Percentiles rank a stretch among this genome's conserved stretches.
Conservation (phyloP, 2,329 filamentous ascomycete species). For the Monilinia vaccinii-corymbosi region DNA sequence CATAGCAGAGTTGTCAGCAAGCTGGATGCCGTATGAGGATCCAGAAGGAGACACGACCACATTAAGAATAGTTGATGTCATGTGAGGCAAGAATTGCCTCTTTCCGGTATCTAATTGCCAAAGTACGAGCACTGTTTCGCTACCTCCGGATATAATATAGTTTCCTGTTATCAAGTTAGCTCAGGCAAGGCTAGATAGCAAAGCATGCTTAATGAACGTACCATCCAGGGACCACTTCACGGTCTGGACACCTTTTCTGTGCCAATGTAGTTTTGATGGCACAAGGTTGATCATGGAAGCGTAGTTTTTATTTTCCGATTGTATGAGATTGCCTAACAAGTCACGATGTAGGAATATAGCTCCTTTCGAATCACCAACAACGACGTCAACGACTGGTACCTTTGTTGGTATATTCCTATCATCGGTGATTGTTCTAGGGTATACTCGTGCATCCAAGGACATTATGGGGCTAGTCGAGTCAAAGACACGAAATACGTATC, state of each 20-base stretch:
- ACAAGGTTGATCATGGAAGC: constrained; percentile 30
- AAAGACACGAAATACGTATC: constrained; percentile 49
- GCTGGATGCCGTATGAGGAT: constrained; percentile 71
- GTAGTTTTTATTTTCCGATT: constrained; percentile 32
- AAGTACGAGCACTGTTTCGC: constrained; percentile 78
- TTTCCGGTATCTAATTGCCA: constrained; percentile 89
- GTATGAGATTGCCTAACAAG: constrained; percentile 45
- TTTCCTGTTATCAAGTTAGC: constrained; percentile 52
- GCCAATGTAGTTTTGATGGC: constrained; percentile 76
- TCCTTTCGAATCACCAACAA: constrained; percentile 68
- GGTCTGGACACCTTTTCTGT: constrained; percentile 71
- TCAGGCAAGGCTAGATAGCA: background rate
- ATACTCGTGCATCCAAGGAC: constrained; percentile 53
- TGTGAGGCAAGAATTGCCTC: constrained; percentile 78
- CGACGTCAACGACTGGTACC: constrained; percentile 54
- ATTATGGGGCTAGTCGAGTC: constrained; percentile 55
- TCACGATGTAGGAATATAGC: constrained; percentile 77
- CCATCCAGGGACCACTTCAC: constrained; percentile 92
- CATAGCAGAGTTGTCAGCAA: constrained; percentile 90
- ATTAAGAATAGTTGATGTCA: constrained; percentile 76
- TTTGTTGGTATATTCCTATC: constrained; percentile 26
- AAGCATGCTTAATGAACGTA: constrained; percentile 33
- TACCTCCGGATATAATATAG: constrained; percentile 88
- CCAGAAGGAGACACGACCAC: constrained; percentile 74
- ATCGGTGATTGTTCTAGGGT: constrained; percentile 16